Base-by-base conservation (phyloP, 805 yeast genomes). In the Danielia oregonensis region DNA sequence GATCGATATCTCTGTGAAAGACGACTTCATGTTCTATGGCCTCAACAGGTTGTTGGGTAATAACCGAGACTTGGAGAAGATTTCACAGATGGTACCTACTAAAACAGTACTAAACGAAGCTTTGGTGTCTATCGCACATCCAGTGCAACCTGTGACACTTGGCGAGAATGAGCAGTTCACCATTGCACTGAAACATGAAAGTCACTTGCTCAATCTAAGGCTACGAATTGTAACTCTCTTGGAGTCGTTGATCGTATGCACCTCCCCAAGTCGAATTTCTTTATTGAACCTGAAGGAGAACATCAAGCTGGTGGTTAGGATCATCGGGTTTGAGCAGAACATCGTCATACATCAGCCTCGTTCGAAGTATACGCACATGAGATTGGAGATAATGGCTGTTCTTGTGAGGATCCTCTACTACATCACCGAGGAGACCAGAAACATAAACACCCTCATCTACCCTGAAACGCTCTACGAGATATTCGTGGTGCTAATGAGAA, bases 21-120 rank as follows among this genome's bases (percentile, higher is more conserved):
- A 55, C 4, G 71, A 65, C 39, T 67, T 73, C 46, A 57, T 65
- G 45, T 59, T 76, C 29, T 73, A 61, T 44, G 84, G 86, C 0
- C 54, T 80, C 30, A 79, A 76, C 49, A 50, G 81, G 37, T 41
- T 65, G 3, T 34, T 76, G 19, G 86, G 86, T 0, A 72, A 74
- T 43, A 76, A 74, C 39, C 36, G 42, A 1, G 75, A 72, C 46
- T 57, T 65, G 18, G 42, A 40, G 9, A 60, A 73, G 13, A 46
- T 79, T 22, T 70, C 69, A 14, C 52, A 60, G 18, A 50, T 74
- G 3, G 57, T 75, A 4, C 74, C 78, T 1, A 40, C 37, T 8
- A 10, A 29, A 16, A 13, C 33, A 6, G 27, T 39, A 21, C 27
- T 32, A 12, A 27, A 27, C n/a, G 7, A 13, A 7, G 22, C 39